Conservation (phyloP, 306 rosid species). For the Lathyrus aphaca region DNA sequence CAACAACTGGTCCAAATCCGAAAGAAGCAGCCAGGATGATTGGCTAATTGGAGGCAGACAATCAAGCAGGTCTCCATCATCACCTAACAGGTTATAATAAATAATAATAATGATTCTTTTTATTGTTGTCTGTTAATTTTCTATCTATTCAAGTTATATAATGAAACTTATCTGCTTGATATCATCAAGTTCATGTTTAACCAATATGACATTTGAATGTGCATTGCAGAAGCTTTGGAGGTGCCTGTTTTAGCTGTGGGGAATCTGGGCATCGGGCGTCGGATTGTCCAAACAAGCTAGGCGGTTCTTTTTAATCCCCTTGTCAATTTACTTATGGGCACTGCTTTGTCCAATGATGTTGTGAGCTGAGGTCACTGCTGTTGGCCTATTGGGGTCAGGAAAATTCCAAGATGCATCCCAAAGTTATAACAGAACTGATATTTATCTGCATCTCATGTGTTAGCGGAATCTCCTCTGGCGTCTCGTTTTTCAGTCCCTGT, state of each 20-base stretch:
- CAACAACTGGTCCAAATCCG: conserved; percentile 61
- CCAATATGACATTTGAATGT: conserved; percentile 41
- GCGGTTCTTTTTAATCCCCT: conserved; percentile 41
- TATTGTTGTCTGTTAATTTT: conserved; percentile 10
- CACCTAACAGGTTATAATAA: conserved; percentile 62
- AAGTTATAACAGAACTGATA: conserved; percentile 34
- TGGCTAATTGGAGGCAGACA: conserved; percentile 83
- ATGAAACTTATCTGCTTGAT: not conserved
- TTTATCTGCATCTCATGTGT: conserved; percentile 36
- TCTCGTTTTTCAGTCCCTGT: conserved; percentile 23
- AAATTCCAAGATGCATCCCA: conserved; percentile 41
- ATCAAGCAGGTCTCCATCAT: conserved; percentile 68
- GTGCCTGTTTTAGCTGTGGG: conserved; percentile 92
- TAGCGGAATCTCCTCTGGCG: conserved; percentile 25
- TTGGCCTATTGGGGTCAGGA: conserved; percentile 34
- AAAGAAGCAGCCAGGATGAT: conserved; percentile 68
- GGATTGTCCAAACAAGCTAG: conserved; percentile 77
- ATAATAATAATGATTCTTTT: conserved; percentile 21
- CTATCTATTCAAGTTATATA: conserved; percentile 19
- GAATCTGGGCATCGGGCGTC: conserved; percentile 87
- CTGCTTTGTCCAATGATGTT: conserved; percentile 34
- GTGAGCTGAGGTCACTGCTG: conserved; percentile 43
- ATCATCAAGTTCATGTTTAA: not conserved
- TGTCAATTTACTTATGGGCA: conserved; percentile 34
- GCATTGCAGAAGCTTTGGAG: conserved; percentile 73